A percentile compares a stretch with the other conserved stretches of the same genome.
Conservation (phyloP, 2,329 filamentous ascomycete species). For the Fusarium sp. region DNA sequence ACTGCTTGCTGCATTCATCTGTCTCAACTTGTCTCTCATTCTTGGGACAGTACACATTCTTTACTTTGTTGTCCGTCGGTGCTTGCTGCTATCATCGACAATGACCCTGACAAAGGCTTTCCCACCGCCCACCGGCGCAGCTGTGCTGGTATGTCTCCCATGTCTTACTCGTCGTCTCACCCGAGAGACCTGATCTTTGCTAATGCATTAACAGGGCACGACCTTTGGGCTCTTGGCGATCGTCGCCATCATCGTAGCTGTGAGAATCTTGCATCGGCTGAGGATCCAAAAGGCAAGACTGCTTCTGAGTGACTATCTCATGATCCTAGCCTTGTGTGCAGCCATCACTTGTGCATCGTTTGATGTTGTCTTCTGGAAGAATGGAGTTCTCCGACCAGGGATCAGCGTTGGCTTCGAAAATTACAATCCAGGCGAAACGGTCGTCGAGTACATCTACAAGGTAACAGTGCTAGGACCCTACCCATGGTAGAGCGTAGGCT, state of each 20-base stretch:
- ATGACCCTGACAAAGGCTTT: slow-evolving; percentile 25
- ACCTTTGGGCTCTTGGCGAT: slow-evolving; percentile 18
- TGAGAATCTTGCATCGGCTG: slow-evolving; percentile 20
- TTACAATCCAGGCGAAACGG: slow-evolving; percentile 4
- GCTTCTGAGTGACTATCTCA: slow-evolving; percentile 23
- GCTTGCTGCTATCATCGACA: neutral
- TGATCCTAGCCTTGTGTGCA: slow-evolving; percentile 15
- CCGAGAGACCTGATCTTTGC: neutral
- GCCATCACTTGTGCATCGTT: slow-evolving; percentile 21
- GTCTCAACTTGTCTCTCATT: slow-evolving; percentile 16
- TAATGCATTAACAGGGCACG: slow-evolving; percentile 4
- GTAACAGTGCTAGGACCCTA: neutral
- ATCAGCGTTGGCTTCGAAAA: slow-evolving; percentile 28
- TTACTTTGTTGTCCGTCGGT: neutral
- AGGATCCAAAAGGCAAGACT: slow-evolving; percentile 18
- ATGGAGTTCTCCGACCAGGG: slow-evolving; percentile 22
- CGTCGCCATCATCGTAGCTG: slow-evolving; percentile 7
- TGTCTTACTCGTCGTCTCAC: neutral
- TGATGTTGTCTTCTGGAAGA: slow-evolving; percentile 10
- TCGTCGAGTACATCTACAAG: slow-evolving; percentile 32
- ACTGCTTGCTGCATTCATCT: slow-evolving; percentile 3
- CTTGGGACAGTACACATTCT: slow-evolving; percentile 9
- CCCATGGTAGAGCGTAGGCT: neutral
- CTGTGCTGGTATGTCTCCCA: slow-evolving; percentile 16
- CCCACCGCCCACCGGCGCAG: slow-evolving; percentile 12